These are phyloP conservation scores for Zygoascus tannicola DNA, from an alignment of 805 yeast genomes.

Conservation along the genomic window DNA sequence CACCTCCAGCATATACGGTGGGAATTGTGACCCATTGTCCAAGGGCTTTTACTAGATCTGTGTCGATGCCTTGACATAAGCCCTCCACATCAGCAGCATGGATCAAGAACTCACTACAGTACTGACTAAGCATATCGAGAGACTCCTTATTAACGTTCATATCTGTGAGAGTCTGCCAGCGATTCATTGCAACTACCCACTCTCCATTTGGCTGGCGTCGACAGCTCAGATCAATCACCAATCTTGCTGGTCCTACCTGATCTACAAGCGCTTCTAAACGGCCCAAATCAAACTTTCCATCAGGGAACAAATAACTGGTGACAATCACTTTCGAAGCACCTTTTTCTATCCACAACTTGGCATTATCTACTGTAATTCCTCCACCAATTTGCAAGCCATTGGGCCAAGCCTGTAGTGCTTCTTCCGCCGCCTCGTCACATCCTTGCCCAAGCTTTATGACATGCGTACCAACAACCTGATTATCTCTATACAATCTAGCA, in stretches of 20 bases:
- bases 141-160: slow-evolving; percentile 46
- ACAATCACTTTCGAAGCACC: slow-evolving; percentile 86
- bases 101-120: slow-evolving; percentile 79
- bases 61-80: slow-evolving; percentile 85
- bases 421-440: slow-evolving; percentile 74
- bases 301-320: slow-evolving; percentile 83
- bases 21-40: slow-evolving; percentile 74
- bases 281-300: slow-evolving; percentile 41
- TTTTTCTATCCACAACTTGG: slow-evolving; percentile 60
- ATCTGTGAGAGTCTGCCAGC: slow-evolving; percentile 88
- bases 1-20: slow-evolving; percentile 96
- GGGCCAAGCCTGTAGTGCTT: slow-evolving; percentile 73
- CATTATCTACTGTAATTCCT: slow-evolving; percentile 72
- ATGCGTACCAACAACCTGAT: slow-evolving; percentile 68
- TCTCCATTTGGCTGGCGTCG: slow-evolving; percentile 36
- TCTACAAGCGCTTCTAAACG: slow-evolving; percentile 44
- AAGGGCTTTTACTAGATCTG: slow-evolving; percentile 56
- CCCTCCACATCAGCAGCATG: slow-evolving; percentile 99
- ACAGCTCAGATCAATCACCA: slow-evolving; percentile 91
- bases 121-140: slow-evolving; percentile 44
- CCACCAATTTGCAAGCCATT: slow-evolving; percentile 79
- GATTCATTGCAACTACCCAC: slow-evolving; percentile 97
- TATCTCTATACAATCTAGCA: slow-evolving; percentile 55
- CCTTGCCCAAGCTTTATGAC: slow-evolving; percentile 83
- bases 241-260: slow-evolving; percentile 49